These are phyloP conservation scores for Lactarius sp. DNA, from an alignment of 768 basidiomycete species.

Conservation along the genomic window DNA sequence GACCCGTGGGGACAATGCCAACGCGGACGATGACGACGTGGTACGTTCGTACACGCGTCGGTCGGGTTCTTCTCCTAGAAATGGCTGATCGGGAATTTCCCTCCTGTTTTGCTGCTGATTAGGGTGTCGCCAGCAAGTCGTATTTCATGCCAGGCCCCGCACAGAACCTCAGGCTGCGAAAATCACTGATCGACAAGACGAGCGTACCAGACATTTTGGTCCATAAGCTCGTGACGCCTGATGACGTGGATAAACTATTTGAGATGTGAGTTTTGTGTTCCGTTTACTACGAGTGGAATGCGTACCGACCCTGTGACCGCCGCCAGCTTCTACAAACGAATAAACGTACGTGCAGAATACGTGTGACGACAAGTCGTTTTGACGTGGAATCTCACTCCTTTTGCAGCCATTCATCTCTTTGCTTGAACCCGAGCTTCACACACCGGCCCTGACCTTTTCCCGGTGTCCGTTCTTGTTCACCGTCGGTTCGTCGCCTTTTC, in stretches of 20 bases:
- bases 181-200: conserved; percentile 68
- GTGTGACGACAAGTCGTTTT: not conserved
- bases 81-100: not conserved
- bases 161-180: conserved; percentile 63
- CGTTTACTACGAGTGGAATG: not conserved
- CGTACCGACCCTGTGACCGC: not conserved
- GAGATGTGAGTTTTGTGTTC: conserved; percentile 54
- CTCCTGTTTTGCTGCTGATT: conserved; percentile 3
- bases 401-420: conserved; percentile 76
- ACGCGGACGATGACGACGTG: conserved; percentile 32
- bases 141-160: conserved; percentile 82
- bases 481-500: conserved; percentile 56
- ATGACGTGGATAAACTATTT: conserved; percentile 80
- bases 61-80: too few species aligned
- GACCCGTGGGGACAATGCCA: conserved; percentile 20
- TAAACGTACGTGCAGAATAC: conserved; percentile 46
- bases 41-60: conserved; percentile 9
- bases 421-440: conserved; percentile 79
- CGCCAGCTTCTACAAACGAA: conserved; percentile 59
- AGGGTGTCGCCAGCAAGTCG: conserved; percentile 78
- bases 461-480: conserved; percentile 91
- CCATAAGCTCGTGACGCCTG: conserved; percentile 70
- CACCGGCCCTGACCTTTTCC: conserved; percentile 71
- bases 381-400: conserved; percentile 58
- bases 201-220: conserved; percentile 78